phyloP scores from a whole-genome alignment of 139 green algal genomes.

The Microglena sp. region DNA sequence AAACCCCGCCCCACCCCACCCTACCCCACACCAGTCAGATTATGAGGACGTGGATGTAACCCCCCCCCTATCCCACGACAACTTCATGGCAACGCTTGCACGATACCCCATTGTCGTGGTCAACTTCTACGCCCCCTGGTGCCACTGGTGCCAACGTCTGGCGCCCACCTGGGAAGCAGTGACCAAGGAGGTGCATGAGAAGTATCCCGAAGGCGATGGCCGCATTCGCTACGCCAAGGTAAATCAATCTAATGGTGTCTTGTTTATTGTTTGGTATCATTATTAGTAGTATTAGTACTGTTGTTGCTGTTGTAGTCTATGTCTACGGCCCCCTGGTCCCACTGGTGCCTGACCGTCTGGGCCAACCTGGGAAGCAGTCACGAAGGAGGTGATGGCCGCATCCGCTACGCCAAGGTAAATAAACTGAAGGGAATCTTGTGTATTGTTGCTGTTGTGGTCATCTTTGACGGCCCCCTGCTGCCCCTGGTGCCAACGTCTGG shows the following conservation, averaged over 20 bases:
- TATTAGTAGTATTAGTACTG: no score
- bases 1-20: no score
- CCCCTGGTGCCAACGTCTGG: constrained; percentile 91
- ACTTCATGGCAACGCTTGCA: constrained; percentile 31
- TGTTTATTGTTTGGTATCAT: no score
- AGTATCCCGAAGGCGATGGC: constrained; percentile 78
- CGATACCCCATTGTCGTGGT: constrained; percentile 69
- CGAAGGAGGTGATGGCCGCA: constrained; percentile 74
- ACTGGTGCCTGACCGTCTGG: constrained; percentile 92
- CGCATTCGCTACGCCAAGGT: constrained; percentile 88
- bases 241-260: no score
- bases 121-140: constrained; percentile 98
- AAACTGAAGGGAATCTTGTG: no score
- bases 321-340: constrained; percentile 97
- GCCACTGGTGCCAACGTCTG: constrained; percentile 92
- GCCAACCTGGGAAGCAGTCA: constrained; percentile 88
- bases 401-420: constrained; percentile 83
- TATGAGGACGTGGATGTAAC: constrained; percentile 45
- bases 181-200: constrained; percentile 71
- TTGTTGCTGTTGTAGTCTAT: constrained; percentile 72
- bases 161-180: constrained; percentile 89
- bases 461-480: constrained; percentile 98
- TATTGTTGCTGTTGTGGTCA: constrained; percentile 80
- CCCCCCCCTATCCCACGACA: constrained; percentile 29
- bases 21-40: no score